Conservation (phyloP, 1,139 yeast species). For the Candida neerlandica region DNA sequence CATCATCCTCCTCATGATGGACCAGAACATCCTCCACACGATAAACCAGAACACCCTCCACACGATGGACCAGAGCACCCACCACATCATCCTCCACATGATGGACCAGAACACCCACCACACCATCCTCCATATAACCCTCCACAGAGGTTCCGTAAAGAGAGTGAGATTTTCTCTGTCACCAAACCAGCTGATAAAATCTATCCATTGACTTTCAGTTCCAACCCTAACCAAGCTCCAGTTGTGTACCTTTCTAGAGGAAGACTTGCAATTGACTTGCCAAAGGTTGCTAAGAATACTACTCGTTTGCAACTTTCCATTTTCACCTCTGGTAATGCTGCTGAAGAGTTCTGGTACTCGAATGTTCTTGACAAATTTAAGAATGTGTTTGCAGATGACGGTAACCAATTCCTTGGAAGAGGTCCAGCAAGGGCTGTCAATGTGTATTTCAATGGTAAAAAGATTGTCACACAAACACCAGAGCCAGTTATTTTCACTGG, state of each 20-base stretch:
- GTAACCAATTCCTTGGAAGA: slow-evolving; percentile 51
- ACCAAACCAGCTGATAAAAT: slow-evolving; percentile 35
- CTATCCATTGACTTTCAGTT: slow-evolving; percentile 31
- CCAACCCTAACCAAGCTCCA: slow-evolving; percentile 28
- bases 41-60: slow-evolving; percentile 7
- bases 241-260: slow-evolving; percentile 46
- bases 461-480: slow-evolving; percentile 55
- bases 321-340: slow-evolving; percentile 73
- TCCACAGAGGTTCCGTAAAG: not conserved
- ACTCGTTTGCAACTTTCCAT: slow-evolving; percentile 60
- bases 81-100: no score
- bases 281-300: slow-evolving; percentile 49
- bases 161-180: slow-evolving; percentile 22
- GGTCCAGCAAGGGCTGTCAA: slow-evolving; percentile 65
- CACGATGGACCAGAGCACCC: slow-evolving; percentile 5
- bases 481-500: slow-evolving; percentile 74
- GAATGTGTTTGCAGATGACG: slow-evolving; percentile 35
- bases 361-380: slow-evolving; percentile 56
- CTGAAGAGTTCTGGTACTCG: slow-evolving; percentile 86
- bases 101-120: no score
- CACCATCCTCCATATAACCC: slow-evolving; percentile 4
- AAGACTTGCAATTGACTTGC: slow-evolving; percentile 38
- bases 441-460: slow-evolving; percentile 51
- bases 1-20: slow-evolving; percentile 6
- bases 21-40: slow-evolving; percentile 2